These are phyloP conservation scores for Fusarium secorum DNA, from an alignment of 2,329 filamentous ascomycete species.

Conservation along the genomic window DNA sequence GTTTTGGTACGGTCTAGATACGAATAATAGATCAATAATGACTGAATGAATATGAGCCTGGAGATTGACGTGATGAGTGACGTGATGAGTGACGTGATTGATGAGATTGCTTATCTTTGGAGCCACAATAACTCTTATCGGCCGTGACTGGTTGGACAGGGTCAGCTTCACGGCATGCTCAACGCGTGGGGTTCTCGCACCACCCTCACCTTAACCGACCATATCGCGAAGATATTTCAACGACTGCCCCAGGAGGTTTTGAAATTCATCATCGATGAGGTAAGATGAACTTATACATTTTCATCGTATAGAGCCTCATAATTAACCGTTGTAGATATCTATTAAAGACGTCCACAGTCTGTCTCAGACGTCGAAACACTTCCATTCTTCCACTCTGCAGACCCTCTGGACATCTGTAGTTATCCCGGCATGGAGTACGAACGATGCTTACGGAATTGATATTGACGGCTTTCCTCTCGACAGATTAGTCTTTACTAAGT, in stretches of 20 bases:
- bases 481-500: rapidly evolving
- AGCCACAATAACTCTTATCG: not conserved
- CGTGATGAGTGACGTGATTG: not conserved
- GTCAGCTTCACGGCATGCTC: not conserved
- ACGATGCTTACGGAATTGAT: not conserved
- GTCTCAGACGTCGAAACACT: not conserved
- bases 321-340: not conserved
- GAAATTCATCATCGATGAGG: not conserved
- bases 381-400: not conserved
- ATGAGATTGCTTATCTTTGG: not conserved
- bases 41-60: not conserved
- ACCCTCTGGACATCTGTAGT: not conserved
- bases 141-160: not conserved
- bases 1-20: not conserved
- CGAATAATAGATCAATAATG: not conserved
- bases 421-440: not conserved
- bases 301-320: not conserved
- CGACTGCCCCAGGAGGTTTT: not conserved
- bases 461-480: not conserved
- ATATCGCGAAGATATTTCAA: not conserved
- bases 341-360: not conserved
- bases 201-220: not conserved
- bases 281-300: not conserved
- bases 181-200: not conserved
- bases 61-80: not conserved